Conservation (phyloP, 495 filamentous ascomycete species). For the Podospora didyma region DNA sequence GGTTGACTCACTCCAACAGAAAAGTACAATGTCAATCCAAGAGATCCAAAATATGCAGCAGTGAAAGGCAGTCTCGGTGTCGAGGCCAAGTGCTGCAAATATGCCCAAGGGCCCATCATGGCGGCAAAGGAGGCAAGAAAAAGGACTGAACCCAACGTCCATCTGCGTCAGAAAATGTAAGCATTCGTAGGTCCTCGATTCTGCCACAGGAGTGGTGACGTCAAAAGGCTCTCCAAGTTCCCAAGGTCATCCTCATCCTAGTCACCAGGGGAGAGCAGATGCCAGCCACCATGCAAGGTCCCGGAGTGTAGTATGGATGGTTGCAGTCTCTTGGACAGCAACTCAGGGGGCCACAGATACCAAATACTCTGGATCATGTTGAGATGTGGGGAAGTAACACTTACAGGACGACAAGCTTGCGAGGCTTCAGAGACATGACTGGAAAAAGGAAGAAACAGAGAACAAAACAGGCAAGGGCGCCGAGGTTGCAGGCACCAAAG, state of each 20-base stretch:
- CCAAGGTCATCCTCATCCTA: conserved; percentile 11
- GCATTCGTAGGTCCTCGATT: background rate
- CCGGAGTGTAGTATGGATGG: too few species aligned
- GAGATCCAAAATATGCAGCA: conserved; percentile 94
- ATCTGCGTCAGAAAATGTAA: conserved; percentile 51
- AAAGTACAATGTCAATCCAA: conserved; percentile 86
- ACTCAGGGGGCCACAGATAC: background rate
- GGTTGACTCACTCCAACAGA: conserved; percentile 74
- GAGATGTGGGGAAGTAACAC: conserved; percentile 38
- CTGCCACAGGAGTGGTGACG: conserved; percentile 1
- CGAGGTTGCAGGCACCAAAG: conserved; percentile 88
- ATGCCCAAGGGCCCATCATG: conserved; percentile 82
- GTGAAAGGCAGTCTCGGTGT: conserved; percentile 87
- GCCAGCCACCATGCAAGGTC: too few species aligned
- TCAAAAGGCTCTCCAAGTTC: background rate
- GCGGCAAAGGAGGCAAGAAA: conserved; percentile 93
- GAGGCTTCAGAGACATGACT: conserved; percentile 64
- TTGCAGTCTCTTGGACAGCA: too few species aligned
- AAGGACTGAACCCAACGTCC: conserved; percentile 86
- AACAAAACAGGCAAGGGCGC: conserved; percentile 85
- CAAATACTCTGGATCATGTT: conserved; percentile 2
- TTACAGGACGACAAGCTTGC: conserved; percentile 96
- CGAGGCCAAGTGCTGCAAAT: conserved; percentile 81
- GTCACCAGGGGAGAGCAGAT: conserved; percentile 6
- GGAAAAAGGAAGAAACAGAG: conserved; percentile 88